A percentile compares a stretch with the other conserved stretches of the same genome.
These are phyloP conservation scores for Hirsutella minnesotensis DNA, from an alignment of 2,329 filamentous ascomycete genomes.

Conservation along the genomic window DNA sequence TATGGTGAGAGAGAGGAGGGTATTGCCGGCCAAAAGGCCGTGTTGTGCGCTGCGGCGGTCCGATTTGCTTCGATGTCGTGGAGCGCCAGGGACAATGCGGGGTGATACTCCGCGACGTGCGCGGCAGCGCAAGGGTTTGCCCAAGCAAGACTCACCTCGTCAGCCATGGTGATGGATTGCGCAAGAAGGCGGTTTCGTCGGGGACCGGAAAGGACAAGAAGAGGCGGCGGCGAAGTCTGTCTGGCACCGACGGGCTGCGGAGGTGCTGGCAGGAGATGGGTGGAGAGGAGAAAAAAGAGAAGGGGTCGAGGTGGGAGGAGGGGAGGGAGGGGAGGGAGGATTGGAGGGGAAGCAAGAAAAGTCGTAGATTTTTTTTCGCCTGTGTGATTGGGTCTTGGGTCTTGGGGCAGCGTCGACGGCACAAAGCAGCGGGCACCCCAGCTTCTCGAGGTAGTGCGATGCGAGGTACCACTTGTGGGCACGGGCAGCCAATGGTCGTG, in stretches of 20 bases:
- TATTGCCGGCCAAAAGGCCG: neutral
- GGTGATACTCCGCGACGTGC: slow-evolving; percentile 26
- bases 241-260: slow-evolving; percentile 8
- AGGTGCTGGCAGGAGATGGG: slow-evolving; percentile 12
- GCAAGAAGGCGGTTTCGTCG: slow-evolving; percentile 20
- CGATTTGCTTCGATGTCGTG: slow-evolving; percentile 16
- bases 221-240: slow-evolving; percentile 8
- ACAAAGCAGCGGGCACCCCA: neutral
- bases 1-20: neutral
- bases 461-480: no score
- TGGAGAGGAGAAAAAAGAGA: slow-evolving; percentile 8
- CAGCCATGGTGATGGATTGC: slow-evolving; percentile 44
- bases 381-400: slow-evolving; percentile 21
- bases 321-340: slow-evolving; percentile 16
- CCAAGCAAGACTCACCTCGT: slow-evolving; percentile 35
- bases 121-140: slow-evolving; percentile 12
- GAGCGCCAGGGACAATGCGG: slow-evolving; percentile 32
- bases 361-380: slow-evolving; percentile 21
- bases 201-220: slow-evolving; percentile 10
- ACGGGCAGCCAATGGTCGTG: no score
- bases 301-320: slow-evolving; percentile 8
- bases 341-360: slow-evolving; percentile 14
- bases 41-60: neutral
- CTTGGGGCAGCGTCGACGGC: neutral
- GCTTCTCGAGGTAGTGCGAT: neutral